Base-by-base conservation (phyloP, 2,329 filamentous ascomycete species). In the Akanthomyces uredinophilus region DNA sequence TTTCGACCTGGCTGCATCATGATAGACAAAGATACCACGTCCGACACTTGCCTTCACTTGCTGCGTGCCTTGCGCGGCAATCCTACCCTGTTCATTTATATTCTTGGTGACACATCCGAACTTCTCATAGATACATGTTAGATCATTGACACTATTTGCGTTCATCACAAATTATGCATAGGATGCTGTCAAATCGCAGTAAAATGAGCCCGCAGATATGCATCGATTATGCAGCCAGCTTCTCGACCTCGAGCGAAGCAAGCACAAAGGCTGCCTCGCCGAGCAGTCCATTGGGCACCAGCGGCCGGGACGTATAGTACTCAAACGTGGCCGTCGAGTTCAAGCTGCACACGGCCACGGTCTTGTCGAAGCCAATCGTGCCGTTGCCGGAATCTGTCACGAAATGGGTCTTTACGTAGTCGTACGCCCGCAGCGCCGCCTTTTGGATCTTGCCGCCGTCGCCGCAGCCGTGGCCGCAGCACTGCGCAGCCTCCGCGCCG, bases 301-400 rank as follows among this genome's bases (percentile, higher is more conserved):
- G 65, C 7, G 76, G 75, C 60, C 72, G 72, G 11, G 62, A 43
- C 18, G 72, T 65, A 46, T 78, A 78, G 64, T 78, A 78, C 68
- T 77, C 71, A 63, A 74, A 77, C 1, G 65, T 68, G 1, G 76
- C 76, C 3, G 70, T 77, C 51, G 76, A 78, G 66, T 78, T 77
- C 37, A 78, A 67, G 56, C 75, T 78, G 66, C 75, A 77, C 7
- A 77, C 75, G 0, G 71, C 58, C 4, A 78, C 75, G 0, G 76
- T 77, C 47, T 72, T 72, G 56, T 75, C 71, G 41, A 71, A 77
- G 4, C 73, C 69, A 29, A 53, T 35, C 5, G 65, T 66, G 6
- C 62, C 64, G 47, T 62, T 64, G 3, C 59, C 64, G 0, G 62
- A 16, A n/a, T 49, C 43, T 0, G 57, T 59, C 0, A 65, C 65